Evolutionary conservation across 305 asterid species (phyloP).

Genomic region (Striga hermonthica): DNA sequence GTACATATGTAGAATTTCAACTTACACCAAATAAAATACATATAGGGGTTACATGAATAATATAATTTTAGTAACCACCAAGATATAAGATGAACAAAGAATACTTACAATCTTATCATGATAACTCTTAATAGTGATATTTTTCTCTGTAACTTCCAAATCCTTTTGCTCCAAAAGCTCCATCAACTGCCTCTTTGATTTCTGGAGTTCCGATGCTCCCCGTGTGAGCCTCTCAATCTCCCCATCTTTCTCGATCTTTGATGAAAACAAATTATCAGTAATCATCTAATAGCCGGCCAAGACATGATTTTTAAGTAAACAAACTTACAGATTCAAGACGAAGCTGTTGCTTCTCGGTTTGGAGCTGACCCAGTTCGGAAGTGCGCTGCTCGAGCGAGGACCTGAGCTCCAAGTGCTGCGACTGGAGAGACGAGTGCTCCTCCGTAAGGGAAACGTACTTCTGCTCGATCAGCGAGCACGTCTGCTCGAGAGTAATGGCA

Average conservation of each 20-base stretch:
- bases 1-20: conserved; percentile 1
- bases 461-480: conserved; percentile 77
- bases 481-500: conserved; percentile 85
- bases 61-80: neutral
- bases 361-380: conserved; percentile 50
- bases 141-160: conserved; percentile 73
- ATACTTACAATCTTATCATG: conserved; percentile 77
- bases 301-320: neutral
- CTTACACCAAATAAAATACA: conserved; percentile 12
- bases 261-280: conserved; percentile 21
- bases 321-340: conserved; percentile 56
- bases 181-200: conserved; percentile 85
- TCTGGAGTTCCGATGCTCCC: conserved; percentile 67
- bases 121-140: conserved; percentile 67
- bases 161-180: conserved; percentile 81
- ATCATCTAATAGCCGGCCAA: conserved; percentile 10
- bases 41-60: neutral
- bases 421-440: conserved; percentile 57
- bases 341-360: conserved; percentile 59
- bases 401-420: conserved; percentile 46
- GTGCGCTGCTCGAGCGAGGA: conserved; percentile 48
- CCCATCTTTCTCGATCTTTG: conserved; percentile 74
- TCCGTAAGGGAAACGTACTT: conserved; percentile 61
- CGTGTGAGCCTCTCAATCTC: conserved; percentile 65
- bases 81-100: neutral